Percentiles rank a stretch among this genome's conserved stretches.
These are phyloP conservation scores for Vararia minispora DNA, from an alignment of 768 basidiomycete genomes.

Conservation along the genomic window DNA sequence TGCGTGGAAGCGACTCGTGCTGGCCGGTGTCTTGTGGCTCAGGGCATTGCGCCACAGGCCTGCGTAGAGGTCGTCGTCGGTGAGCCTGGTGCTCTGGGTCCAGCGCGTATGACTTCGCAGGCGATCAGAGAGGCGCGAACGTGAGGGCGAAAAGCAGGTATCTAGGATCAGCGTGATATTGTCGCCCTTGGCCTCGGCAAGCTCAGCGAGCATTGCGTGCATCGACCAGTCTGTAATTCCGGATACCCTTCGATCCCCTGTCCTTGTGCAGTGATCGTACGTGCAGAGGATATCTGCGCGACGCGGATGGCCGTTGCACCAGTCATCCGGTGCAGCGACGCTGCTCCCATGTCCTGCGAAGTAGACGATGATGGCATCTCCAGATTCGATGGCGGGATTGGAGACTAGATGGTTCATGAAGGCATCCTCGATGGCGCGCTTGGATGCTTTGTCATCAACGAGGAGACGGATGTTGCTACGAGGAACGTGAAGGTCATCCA, in stretches of 20 bases:
- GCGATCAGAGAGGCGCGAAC: constrained; percentile 26
- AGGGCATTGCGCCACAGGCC: constrained; percentile 47
- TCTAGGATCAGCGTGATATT: constrained; percentile 63
- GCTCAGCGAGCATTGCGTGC: constrained; percentile 46
- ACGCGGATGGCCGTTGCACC: constrained; percentile 36
- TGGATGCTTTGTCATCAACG: constrained; percentile 48
- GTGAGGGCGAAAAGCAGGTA: constrained; percentile 43
- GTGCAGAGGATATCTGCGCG: constrained; percentile 52
- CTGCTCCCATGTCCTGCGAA: constrained; percentile 68
- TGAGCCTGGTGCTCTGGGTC: constrained; percentile 47
- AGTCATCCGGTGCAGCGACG: constrained; percentile 43
- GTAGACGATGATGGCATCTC: constrained; percentile 57
- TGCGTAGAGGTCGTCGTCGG: constrained; percentile 39
- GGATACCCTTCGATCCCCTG: constrained; percentile 33
- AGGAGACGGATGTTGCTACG: constrained; percentile 45
- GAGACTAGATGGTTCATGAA: constrained; percentile 55
- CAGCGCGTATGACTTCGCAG: constrained; percentile 42
- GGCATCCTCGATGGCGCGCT: constrained; percentile 44
- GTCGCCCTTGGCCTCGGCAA: constrained; percentile 47
- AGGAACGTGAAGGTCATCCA: constrained; percentile 45
- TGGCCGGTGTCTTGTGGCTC: constrained; percentile 27
- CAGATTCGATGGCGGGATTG: constrained; percentile 45
- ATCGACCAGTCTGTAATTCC: constrained; percentile 64
- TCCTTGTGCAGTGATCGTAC: constrained; percentile 50
- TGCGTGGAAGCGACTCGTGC: constrained; percentile 32